phyloP scores from a whole-genome alignment of 2,329 filamentous ascomycete genomes.

The Fusarium sp. region DNA sequence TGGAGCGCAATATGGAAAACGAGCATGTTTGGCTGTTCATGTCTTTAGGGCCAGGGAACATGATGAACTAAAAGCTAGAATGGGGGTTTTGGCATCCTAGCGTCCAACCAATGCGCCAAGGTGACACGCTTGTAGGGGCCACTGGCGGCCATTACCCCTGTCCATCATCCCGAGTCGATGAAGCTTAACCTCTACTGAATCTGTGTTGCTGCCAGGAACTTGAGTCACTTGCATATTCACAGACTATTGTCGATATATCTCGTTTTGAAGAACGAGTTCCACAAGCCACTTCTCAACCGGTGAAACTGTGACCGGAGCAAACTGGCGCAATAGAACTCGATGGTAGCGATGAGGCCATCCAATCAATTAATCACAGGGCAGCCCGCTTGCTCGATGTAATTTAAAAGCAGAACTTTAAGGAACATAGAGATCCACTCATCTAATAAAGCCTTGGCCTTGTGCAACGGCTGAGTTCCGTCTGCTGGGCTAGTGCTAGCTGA shows the following conservation, averaged over 20 bases:
- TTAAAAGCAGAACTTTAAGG: constrained; percentile 48
- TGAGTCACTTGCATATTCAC: constrained; percentile 13
- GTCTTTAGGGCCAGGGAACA: constrained; percentile 10
- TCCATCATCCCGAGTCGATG: constrained; percentile 36
- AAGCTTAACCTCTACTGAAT: constrained; percentile 30
- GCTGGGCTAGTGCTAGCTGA: constrained; percentile 24
- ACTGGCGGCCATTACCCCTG: constrained; percentile 35
- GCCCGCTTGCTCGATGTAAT: constrained; percentile 44
- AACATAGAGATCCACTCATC: constrained; percentile 43
- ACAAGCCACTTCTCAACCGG: constrained; percentile 21
- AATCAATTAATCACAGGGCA: constrained; percentile 41
- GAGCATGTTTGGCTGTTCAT: constrained; percentile 7
- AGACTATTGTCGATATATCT: not conserved
- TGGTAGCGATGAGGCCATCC: constrained; percentile 21
- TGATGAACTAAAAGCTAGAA: constrained; percentile 25
- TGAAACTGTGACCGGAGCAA: constrained; percentile 12
- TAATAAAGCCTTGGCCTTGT: constrained; percentile 37
- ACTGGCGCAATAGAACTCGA: constrained; percentile 11
- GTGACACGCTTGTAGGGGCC: constrained; percentile 31
- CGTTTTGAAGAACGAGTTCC: constrained; percentile 9
- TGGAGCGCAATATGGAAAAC: constrained; percentile 6
- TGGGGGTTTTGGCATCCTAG: constrained; percentile 30
- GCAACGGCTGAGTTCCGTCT: constrained; percentile 41
- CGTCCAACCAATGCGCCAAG: constrained; percentile 44
- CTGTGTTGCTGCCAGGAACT: not conserved